Evolutionary conservation across 768 basidiomycete species (phyloP).

Genomic region (Phaffia australis): DNA sequence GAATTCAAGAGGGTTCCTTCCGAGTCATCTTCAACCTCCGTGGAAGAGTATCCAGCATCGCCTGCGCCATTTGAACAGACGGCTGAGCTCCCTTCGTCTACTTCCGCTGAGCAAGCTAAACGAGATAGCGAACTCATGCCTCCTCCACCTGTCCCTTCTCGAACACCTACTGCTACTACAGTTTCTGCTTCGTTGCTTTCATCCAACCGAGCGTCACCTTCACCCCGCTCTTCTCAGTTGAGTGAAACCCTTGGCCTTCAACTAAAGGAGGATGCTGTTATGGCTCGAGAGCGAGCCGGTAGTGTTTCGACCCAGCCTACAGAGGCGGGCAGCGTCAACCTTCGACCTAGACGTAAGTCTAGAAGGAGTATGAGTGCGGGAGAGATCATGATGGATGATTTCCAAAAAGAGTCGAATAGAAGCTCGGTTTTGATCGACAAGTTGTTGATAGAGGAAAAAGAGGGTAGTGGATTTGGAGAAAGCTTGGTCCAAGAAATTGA

Average conservation of each 20-base stretch:
- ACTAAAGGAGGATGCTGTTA: conserved; percentile 12
- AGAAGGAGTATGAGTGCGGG: conserved; percentile 17
- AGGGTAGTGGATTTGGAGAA: not conserved
- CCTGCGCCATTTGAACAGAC: too few relatives aligned
- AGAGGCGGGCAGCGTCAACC: too few relatives aligned
- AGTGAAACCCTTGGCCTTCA: conserved; percentile 1
- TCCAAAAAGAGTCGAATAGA: conserved; percentile 6
- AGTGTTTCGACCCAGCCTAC: too few relatives aligned
- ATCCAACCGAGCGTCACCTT: not conserved
- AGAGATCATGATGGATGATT: not conserved
- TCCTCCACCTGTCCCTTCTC: conserved; percentile 13
- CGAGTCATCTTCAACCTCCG: conserved; percentile 4
- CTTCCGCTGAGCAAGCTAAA: not conserved
- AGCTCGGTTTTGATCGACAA: not conserved
- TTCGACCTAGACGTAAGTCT: not conserved
- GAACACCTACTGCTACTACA: not conserved
- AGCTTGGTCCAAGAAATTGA: conserved; percentile 14
- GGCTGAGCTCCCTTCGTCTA: not conserved
- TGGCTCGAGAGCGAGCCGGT: conserved; percentile 1
- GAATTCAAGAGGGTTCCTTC: not conserved
- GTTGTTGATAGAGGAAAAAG: not conserved
- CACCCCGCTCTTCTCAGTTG: conserved; percentile 12
- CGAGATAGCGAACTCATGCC: conserved; percentile 20
- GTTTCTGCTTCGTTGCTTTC: not conserved
- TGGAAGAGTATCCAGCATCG: conserved; percentile 7